Percentiles rank a stretch among this genome's conserved stretches.
phyloP scores from a whole-genome alignment of 345 rosid species.

The Rhodamnia rubescens region DNA sequence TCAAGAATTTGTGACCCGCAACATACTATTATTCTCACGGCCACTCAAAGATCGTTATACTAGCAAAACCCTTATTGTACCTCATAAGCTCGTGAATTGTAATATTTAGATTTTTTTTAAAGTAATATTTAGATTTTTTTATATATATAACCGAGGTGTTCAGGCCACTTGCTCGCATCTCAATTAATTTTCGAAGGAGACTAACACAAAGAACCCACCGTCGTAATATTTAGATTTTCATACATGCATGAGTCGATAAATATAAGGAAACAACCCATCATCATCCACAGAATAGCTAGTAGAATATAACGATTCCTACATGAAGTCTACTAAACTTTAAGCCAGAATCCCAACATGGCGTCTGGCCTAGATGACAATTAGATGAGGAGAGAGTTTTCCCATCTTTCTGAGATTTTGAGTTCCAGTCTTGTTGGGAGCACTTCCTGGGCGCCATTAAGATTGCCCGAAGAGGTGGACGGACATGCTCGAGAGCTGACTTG shows the following conservation, averaged over 20 bases:
- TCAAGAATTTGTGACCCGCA: too few species aligned
- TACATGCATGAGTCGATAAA: not conserved
- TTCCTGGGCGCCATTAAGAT: not conserved
- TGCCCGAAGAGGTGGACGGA: too few species aligned
- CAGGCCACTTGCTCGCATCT: too few species aligned
- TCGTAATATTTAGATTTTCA: not conserved
- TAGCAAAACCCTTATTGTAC: not conserved
- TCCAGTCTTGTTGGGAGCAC: not conserved
- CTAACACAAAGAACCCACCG: too few species aligned
- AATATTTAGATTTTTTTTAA: not conserved
- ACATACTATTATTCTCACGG: too few species aligned
- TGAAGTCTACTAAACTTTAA: not conserved
- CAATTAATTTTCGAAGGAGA: too few species aligned
- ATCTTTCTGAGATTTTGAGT: not conserved
- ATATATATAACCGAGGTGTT: too few species aligned
- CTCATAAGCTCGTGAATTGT: not conserved
- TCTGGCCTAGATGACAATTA: not conserved
- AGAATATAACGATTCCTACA: not conserved
- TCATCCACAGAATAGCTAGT: not conserved
- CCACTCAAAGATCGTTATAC: too few species aligned
- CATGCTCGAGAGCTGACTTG: not conserved
- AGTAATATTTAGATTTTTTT: not conserved
- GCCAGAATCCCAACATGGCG: not conserved
- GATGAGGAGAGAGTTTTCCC: not conserved
- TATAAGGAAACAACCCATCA: not conserved